Evolutionary conservation across 1,284 basidiomycete genomes (phyloP).

Genomic region (Coniferiporia sulphurascens): DNA sequence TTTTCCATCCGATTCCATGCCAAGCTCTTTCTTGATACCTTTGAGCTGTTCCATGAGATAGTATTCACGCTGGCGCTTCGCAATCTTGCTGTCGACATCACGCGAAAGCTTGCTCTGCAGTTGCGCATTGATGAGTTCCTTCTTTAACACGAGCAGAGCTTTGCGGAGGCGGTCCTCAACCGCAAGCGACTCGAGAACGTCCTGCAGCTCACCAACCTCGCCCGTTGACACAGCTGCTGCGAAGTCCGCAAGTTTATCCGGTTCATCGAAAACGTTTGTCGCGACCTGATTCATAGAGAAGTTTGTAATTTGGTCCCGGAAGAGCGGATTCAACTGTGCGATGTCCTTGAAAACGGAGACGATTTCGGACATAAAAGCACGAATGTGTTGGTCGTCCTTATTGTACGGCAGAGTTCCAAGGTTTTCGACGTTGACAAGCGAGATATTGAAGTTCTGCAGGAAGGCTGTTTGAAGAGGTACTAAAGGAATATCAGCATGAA

Average conservation of each 20-base stretch:
- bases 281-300: slow-evolving; percentile 95
- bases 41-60: slow-evolving; percentile 99
- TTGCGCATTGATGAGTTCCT: slow-evolving; percentile 97
- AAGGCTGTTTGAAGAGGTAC: slow-evolving; percentile 82
- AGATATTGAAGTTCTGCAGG: slow-evolving; percentile 85
- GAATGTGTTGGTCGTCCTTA: slow-evolving; percentile 91
- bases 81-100: slow-evolving; percentile 96
- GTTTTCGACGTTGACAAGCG: slow-evolving; percentile 89
- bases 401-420: slow-evolving; percentile 79
- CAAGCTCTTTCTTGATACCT: slow-evolving; percentile 98
- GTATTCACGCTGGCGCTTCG: slow-evolving; percentile 95
- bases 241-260: slow-evolving; percentile 97
- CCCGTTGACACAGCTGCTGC: slow-evolving; percentile 94
- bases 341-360: slow-evolving; percentile 99
- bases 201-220: slow-evolving; percentile 88
- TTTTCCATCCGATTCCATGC: slow-evolving; percentile 96
- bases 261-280: slow-evolving; percentile 97
- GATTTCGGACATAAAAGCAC: slow-evolving; percentile 95
- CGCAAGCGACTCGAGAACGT: slow-evolving; percentile 83
- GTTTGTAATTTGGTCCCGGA: slow-evolving; percentile 97
- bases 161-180: slow-evolving; percentile 91
- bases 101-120: slow-evolving; percentile 91
- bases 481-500: slow-evolving; percentile 21
- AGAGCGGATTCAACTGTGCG: slow-evolving; percentile 93
- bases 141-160: slow-evolving; percentile 91